These are phyloP conservation scores for Chalciporus sphaerocephalus DNA, from an alignment of 768 basidiomycete genomes.

Conservation along the genomic window DNA sequence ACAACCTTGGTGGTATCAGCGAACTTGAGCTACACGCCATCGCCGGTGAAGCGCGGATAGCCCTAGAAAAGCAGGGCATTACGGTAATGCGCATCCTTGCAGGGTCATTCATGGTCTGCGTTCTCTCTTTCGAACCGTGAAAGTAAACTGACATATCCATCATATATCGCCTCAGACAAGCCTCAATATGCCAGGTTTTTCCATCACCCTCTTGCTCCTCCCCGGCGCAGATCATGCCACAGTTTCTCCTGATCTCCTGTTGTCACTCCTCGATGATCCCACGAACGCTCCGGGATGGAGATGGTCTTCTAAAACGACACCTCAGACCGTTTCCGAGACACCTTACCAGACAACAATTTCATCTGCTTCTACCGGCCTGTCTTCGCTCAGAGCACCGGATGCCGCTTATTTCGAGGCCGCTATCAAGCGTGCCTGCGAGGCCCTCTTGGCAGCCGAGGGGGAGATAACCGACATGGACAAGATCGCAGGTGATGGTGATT, in stretches of 20 bases:
- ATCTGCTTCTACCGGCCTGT: slow-evolving; percentile 1
- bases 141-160: neutral
- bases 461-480: slow-evolving; percentile 91
- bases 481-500: slow-evolving; percentile 88
- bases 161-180: slow-evolving; percentile 59
- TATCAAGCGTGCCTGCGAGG: slow-evolving; percentile 57
- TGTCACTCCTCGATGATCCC: slow-evolving; percentile 67
- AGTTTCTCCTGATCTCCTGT: slow-evolving; percentile 40
- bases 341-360: slow-evolving; percentile 11
- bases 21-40: slow-evolving; percentile 76
- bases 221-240: slow-evolving; percentile 43
- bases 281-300: slow-evolving; percentile 80
- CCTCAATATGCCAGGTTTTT: slow-evolving; percentile 92
- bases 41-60: slow-evolving; percentile 53
- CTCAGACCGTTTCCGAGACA: slow-evolving; percentile 26
- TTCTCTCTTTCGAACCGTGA: neutral
- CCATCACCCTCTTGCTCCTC: slow-evolving; percentile 75
- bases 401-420: slow-evolving; percentile 48
- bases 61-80: slow-evolving; percentile 54
- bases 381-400: slow-evolving; percentile 38
- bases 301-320: slow-evolving; percentile 55
- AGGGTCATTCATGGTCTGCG: slow-evolving; percentile 81
- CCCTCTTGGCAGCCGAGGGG: slow-evolving; percentile 72
- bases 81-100: slow-evolving; percentile 58
- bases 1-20: slow-evolving; percentile 84